A percentile compares a stretch with the other conserved stretches of the same genome.
Evolutionary conservation across 352 stramenopile genomes (phyloP).

Genomic region (Pythium dissotocum): DNA sequence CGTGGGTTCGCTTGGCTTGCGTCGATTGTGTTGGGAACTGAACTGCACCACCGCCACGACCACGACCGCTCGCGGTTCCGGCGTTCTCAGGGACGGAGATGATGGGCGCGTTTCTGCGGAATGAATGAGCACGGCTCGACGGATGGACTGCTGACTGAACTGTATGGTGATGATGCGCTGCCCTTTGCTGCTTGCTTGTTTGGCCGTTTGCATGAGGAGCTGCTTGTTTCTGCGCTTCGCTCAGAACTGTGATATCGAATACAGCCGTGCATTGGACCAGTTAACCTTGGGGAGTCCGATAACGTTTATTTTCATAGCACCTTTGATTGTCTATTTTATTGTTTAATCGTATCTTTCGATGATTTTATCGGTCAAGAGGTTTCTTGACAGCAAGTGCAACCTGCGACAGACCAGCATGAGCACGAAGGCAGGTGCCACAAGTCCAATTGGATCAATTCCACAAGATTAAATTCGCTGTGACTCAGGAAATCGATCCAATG

Average conservation of each 20-base stretch:
- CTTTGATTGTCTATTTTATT: neutral
- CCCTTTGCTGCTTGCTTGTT: neutral
- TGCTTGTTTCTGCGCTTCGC: conserved; percentile 10
- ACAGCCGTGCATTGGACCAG: conserved; percentile 6
- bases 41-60: neutral
- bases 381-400: conserved; percentile 22
- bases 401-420: conserved; percentile 3
- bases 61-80: conserved; percentile 2
- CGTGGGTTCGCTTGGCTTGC: neutral
- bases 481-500: no score
- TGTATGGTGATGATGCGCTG: neutral
- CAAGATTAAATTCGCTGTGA: no score
- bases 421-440: no score
- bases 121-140: neutral
- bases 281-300: neutral
- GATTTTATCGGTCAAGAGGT: conserved; percentile 18
- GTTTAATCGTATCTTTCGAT: neutral
- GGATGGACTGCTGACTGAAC: no score
- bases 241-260: neutral
- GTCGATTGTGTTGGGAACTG: neutral
- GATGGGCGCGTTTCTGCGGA: conserved; percentile 1
- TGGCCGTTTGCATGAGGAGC: neutral
- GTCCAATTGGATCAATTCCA: no score
- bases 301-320: no score
- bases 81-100: conserved; percentile 3